Evolutionary conservation across 805 yeast genomes (phyloP), one percentile per base, ranked within the genome.

Genomic region (Candida stauntonica): DNA sequence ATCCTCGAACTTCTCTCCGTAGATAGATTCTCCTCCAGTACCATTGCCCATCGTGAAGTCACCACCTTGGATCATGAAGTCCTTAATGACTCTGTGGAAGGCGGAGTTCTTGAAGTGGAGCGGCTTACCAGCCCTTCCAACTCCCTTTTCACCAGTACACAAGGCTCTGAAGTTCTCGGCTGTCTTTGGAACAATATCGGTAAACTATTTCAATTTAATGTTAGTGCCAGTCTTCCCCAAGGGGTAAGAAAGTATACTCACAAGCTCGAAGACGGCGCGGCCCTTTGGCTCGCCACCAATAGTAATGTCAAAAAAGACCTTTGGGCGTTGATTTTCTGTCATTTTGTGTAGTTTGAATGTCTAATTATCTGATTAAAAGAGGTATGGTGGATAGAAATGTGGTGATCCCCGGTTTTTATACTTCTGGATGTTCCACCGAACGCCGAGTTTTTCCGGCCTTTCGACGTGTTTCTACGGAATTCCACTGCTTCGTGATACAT

Each of bases 11-110:
- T 82, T 82, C 49, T 81, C 89, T 19, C 93, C 93, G 55, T 84
- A 84, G 46, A 84, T 84, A 26, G 86, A 79, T 58, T 79, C 86
- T 38, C 93, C 93, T 30, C 93, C 93, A 11, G 88, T 80, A 27
- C 88, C 88, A 50, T 79, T 66, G 38, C 72, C 75, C 35, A 60
- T 64, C n/a, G 86, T 81, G 64, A 87, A 88, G 59, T 88, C 96
- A 51, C 96, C 96, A 60, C 96, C 96, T 67, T 88, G 97, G 52
- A 86, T 75, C 97, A 88, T 88, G 57, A 88, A 88, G 42, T 76
- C 77, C 58, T 81, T 79, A 62, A 91, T 93, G 26, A 93, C 86
- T 46, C 99, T 75, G 65, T 91, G 99, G 72, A 91, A 91, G n/a
- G 71, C 63, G n/a, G 94, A 82, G 16, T 86, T 86, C 61, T 86